Base-by-base conservation (phyloP, 148 eudicot genomes). In the Beta vulgaris region DNA sequence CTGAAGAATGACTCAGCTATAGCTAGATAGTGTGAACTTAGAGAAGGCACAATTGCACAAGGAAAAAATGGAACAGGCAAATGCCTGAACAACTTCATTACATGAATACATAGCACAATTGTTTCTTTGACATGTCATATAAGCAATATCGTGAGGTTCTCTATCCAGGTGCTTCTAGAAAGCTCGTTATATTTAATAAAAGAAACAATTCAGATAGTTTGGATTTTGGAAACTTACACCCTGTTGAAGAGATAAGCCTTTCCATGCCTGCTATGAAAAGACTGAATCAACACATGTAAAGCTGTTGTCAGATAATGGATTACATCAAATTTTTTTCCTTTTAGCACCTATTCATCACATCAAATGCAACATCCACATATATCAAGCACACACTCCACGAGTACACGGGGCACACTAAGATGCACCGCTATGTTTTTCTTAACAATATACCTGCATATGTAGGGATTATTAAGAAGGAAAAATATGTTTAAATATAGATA, bases 231-330 rank as follows among this genome's bases (percentile, higher is more conserved):
- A 80, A 92, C 98, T 89, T 93, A 93, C 98, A 93, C 96, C 83
- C 87, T 90, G 79, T 78, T 89, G 91, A 93, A 93, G 90, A 93
- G 96, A 81, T 93, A 93, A 80, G 98, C 98, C 82, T 84, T 93
- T 77, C 98, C 98, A 84, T 93, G 90, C 90, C 85, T 90, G 91
- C 80, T 63, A 75, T 87, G 90, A 72, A 93, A 93, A 72, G 90
- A 80, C 98, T 93, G 90, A 73, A 90, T 71, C 77, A 82, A 86
- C 74, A 85, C 39, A 82, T 46, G 73, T 32, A 85, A 80, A 84
- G 61, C 44, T 60, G 34, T 28, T 66, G 82, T 82, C 78, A 83
- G 84, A 81, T 72, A 21, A 49, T 21, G 63, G 51, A 44, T 48
- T 71, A 32, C 35, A 26, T 61, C 16, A 26, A 62, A 78, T 48